Conservation (phyloP, 257 asterid species). For the Penstemon newberryi region DNA sequence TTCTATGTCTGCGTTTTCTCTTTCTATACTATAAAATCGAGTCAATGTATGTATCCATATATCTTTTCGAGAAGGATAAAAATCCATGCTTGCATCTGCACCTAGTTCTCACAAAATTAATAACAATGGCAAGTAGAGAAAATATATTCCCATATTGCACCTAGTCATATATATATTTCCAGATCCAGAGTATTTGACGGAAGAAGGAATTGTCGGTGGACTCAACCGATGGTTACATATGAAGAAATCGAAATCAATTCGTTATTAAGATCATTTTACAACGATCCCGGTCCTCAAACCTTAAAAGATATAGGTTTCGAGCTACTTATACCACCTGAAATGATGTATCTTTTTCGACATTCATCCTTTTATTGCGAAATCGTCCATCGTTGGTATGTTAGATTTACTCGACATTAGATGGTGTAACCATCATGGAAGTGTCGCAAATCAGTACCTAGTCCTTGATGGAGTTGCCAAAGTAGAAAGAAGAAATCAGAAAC, state of each 20-base stretch:
- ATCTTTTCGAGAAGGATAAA: neutral
- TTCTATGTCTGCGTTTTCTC: neutral
- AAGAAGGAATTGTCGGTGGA: neutral
- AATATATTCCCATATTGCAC: neutral
- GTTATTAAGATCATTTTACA: neutral
- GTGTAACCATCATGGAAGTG: too few relatives aligned
- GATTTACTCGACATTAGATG: too few relatives aligned
- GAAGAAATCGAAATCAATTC: neutral
- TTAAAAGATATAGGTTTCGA: slow-evolving; percentile 20
- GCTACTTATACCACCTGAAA: slow-evolving; percentile 2
- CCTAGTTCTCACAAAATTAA: neutral
- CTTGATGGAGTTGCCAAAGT: too few relatives aligned
- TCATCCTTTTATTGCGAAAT: neutral
- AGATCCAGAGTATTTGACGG: neutral
- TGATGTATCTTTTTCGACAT: neutral
- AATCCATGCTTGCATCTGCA: neutral
- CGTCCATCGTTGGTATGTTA: neutral
- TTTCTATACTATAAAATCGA: neutral
- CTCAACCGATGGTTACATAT: neutral
- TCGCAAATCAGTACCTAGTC: too few relatives aligned
- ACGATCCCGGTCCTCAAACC: neutral
- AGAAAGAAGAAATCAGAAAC: too few relatives aligned
- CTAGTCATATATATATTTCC: neutral
- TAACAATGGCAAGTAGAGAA: neutral
- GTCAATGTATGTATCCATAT: neutral